Percentiles rank a stretch among this genome's conserved stretches.
Conservation (phyloP, 164 flowering plant species). For the Annona squamosa region DNA sequence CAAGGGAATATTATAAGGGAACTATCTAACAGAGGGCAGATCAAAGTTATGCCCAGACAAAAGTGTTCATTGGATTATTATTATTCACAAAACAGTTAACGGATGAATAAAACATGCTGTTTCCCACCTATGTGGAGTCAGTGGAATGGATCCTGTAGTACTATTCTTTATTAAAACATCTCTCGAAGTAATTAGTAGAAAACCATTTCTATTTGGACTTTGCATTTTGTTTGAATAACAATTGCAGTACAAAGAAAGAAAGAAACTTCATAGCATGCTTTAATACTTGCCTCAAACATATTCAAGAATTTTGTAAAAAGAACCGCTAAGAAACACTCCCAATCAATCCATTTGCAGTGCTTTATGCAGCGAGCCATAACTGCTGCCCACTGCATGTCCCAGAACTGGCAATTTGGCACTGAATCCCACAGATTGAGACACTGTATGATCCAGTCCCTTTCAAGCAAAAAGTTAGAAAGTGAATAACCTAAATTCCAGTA, state of each 20-base stretch:
- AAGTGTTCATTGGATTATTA: neutral
- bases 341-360: conserved; percentile 49
- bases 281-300: conserved; percentile 77
- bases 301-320: conserved; percentile 75
- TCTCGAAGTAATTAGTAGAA: neutral
- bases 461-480: conserved; percentile 8
- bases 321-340: conserved; percentile 66
- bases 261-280: neutral
- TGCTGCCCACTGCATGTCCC: conserved; percentile 94
- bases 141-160: no score
- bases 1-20: neutral
- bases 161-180: no score
- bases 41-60: neutral
- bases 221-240: neutral
- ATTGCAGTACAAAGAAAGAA: neutral
- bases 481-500: neutral
- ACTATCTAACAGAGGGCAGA: neutral
- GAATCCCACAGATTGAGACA: conserved; percentile 70
- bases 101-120: neutral
- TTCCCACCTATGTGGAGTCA: no score
- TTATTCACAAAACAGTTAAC: neutral
- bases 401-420: conserved; percentile 84
- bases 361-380: conserved; percentile 75
- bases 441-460: conserved; percentile 59
- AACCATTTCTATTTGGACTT: neutral